Percentiles rank a stretch among this genome's conserved stretches.
Evolutionary conservation across 176 grass and related monocot species (phyloP).

Genomic region (Bothriochloa decipiens): DNA sequence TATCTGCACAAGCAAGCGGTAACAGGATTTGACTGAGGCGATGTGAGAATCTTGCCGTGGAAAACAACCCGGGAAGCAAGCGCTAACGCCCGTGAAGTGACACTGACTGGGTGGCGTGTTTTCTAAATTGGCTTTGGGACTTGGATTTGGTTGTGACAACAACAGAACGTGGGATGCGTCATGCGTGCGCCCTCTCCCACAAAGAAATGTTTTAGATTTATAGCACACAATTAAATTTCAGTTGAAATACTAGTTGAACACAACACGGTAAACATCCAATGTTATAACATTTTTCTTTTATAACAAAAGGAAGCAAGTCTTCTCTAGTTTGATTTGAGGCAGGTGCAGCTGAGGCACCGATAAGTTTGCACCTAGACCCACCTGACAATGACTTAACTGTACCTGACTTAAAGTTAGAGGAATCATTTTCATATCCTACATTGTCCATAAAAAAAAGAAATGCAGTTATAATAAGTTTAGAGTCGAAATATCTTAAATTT

Average conservation of each 20-base stretch:
- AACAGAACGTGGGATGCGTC: not conserved
- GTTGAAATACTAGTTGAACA: not conserved
- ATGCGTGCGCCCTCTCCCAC: no score
- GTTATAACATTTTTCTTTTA: no score
- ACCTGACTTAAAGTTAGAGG: not conserved
- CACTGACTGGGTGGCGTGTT: not conserved
- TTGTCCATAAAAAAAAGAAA: no score
- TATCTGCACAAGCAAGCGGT: conserved; percentile 27
- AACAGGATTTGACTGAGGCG: conserved; percentile 48
- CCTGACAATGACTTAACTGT: no score
- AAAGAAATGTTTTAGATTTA: not conserved
- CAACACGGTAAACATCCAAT: not conserved
- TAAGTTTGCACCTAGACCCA: no score
- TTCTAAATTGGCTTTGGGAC: conserved; percentile 43
- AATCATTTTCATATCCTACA: not conserved
- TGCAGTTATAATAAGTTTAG: no score
- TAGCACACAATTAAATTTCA: no score
- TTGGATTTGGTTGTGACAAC: conserved; percentile 44
- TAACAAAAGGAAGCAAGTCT: no score
- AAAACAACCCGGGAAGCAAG: conserved; percentile 49
- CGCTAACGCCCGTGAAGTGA: conserved; percentile 40
- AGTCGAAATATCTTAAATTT: no score
- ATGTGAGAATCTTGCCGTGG: conserved; percentile 32
- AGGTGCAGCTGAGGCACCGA: no score
- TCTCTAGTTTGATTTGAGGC: no score